Percentiles rank a stretch among this genome's conserved stretches.
Conservation (phyloP, 768 basidiomycete genomes). For the Russula lepida region DNA sequence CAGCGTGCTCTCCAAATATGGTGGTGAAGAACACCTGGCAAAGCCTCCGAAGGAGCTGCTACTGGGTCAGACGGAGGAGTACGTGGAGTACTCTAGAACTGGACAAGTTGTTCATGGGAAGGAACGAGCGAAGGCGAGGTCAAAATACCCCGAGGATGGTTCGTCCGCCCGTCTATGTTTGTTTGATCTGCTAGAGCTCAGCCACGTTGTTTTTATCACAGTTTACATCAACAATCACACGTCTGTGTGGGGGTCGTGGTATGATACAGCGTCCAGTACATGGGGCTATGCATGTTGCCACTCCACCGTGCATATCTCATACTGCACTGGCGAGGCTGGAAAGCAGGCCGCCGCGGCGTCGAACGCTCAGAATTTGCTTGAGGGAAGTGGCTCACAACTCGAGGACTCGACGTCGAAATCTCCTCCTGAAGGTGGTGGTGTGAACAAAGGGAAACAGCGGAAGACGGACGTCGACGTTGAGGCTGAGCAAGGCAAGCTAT, state of each 20-base stretch:
- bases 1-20: constrained; percentile 87
- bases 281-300: constrained; percentile 99
- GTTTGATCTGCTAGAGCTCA: neutral
- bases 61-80: constrained; percentile 95
- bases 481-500: constrained; percentile 22
- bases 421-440: neutral
- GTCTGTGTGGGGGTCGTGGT: constrained; percentile 97
- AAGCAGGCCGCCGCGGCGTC: constrained; percentile 74
- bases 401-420: constrained; percentile 11
- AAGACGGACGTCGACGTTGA: constrained; percentile 13
- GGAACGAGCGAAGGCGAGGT: constrained; percentile 77
- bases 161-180: constrained; percentile 26
- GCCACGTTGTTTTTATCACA: constrained; percentile 27
- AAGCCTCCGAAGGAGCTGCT: constrained; percentile 84
- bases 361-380: constrained; percentile 58
- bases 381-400: constrained; percentile 17
- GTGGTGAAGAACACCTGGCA: constrained; percentile 88
- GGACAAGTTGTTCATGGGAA: constrained; percentile 88
- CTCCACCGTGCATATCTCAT: constrained; percentile 75
- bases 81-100: constrained; percentile 91
- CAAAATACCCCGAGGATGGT: constrained; percentile 98
- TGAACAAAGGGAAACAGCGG: constrained; percentile 23
- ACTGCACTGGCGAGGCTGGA: constrained; percentile 83
- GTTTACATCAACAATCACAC: constrained; percentile 92
- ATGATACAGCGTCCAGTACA: constrained; percentile 50